Base-by-base conservation (phyloP, 768 basidiomycete species). In the Mycena haematopus region DNA sequence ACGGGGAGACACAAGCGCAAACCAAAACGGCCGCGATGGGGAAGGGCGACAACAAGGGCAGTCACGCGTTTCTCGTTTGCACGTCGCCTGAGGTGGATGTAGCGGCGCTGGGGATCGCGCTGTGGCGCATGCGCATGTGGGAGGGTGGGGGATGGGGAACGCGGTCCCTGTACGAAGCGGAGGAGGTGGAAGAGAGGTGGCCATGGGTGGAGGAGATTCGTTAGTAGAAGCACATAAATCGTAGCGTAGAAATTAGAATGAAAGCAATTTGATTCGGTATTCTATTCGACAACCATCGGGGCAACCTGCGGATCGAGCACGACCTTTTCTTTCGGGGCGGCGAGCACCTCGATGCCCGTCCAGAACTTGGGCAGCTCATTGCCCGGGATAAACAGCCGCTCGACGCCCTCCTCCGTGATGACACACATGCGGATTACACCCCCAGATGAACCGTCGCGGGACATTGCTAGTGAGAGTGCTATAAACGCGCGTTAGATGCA, bases 401-500 rank as follows among this genome's bases (percentile, higher is more conserved):
- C 95, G 17, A 97, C 96, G 21, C 87, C 87, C 54, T 89, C 93
- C 75, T 96, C 89, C 8, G 93, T 96, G 75, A 99, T 98, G 33
- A 99, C 92, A 70, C 92, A 93, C 93, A 99, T 93, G 47, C 97
- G 91, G 68, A 99, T 95, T 50, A 93, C 92, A 72, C 97, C 97
- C 60, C 97, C 97, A 57, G 97, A 99, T 0, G 95, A 97, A 6
- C 97, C 96, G 75, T 99, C 97, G 75, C 97, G 87, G 49, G 93
- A 87, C 97, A 99, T 99, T 0, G 97, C 97, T 52, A 99, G 84
- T 4, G 95, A 78, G 55, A 99, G 86, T 7, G 97, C 96, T 97
- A 69, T 38, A 27, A 47, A 60, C 25, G 45, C 63, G 44, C 21
- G 29, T 53, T 14, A 40, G 53, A 22, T 25, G 13, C 17, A 21